These are phyloP conservation scores for Lentinula boryana DNA, from an alignment of 768 basidiomycete species.

Conservation along the genomic window DNA sequence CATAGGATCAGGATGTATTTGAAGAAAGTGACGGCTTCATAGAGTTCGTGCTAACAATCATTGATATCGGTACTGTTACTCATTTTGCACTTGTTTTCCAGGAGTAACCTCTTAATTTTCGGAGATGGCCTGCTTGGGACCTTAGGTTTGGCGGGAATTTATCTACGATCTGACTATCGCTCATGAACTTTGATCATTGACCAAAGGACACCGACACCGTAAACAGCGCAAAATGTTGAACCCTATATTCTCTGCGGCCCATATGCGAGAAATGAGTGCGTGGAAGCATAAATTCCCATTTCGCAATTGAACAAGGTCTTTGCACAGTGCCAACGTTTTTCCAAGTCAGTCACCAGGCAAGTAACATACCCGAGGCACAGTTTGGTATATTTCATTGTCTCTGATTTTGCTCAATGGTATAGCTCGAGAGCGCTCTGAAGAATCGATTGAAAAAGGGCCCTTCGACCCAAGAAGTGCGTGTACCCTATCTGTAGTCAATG, in stretches of 20 bases:
- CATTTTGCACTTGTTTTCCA: neutral
- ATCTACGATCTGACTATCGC: no score
- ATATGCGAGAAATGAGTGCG: slow-evolving; percentile 26
- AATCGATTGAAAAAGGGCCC: neutral
- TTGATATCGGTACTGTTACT: neutral
- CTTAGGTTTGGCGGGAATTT: neutral
- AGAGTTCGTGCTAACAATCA: neutral
- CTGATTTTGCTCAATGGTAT: neutral
- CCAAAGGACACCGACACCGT: slow-evolving; percentile 18
- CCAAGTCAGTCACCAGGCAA: neutral
- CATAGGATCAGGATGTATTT: neutral
- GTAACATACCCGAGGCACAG: neutral
- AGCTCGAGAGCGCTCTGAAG: neutral
- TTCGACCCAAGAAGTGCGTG: neutral
- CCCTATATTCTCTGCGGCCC: slow-evolving; percentile 25
- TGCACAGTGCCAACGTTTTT: neutral
- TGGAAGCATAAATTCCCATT: neutral
- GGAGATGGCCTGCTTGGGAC: slow-evolving; percentile 1
- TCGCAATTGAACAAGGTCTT: neutral
- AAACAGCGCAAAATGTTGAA: slow-evolving; percentile 30
- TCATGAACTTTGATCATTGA: neutral
- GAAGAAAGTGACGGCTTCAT: neutral
- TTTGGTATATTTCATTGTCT: neutral
- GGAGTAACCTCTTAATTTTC: neutral
- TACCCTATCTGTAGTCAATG: neutral